These are phyloP conservation scores for Globisporangium recalcitrans DNA, from an alignment of 352 stramenopile species.

Conservation along the genomic window DNA sequence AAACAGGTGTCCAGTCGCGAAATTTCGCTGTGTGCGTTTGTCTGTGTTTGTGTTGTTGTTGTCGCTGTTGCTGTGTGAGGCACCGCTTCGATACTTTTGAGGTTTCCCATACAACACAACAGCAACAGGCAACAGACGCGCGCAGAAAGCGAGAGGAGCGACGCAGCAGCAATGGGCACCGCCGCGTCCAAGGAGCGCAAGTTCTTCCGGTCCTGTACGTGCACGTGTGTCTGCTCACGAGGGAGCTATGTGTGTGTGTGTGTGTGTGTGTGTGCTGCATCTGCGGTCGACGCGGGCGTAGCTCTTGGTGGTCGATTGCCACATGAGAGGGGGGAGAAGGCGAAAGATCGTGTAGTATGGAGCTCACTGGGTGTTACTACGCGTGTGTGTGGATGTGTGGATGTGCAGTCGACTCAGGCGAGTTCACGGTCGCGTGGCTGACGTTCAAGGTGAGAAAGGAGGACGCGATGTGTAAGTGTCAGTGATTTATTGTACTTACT, in stretches of 20 bases:
- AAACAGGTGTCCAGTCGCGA: constrained; percentile 7
- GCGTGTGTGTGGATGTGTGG: neutral
- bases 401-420: constrained; percentile 52
- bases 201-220: constrained; percentile 52
- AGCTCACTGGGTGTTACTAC: neutral
- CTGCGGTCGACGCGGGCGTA: neutral
- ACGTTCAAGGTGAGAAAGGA: constrained; percentile 68
- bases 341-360: neutral
- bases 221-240: neutral
- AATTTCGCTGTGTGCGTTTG: constrained; percentile 2
- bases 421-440: constrained; percentile 84
- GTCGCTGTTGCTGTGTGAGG: neutral
- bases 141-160: neutral
- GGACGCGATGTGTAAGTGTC: neutral
- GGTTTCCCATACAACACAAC: constrained; percentile 2
- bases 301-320: constrained; percentile 1
- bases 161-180: constrained; percentile 28
- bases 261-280: neutral
- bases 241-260: neutral
- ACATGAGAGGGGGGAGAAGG: neutral
- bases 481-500: constrained; percentile 3
- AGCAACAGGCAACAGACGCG: constrained; percentile 1
- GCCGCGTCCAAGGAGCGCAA: constrained; percentile 42
- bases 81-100: constrained; percentile 10
- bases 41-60: neutral